Percentiles rank a stretch among this genome's conserved stretches.
Conservation (phyloP, 1,139 yeast species). For the Tardiomyces digboiensis region DNA sequence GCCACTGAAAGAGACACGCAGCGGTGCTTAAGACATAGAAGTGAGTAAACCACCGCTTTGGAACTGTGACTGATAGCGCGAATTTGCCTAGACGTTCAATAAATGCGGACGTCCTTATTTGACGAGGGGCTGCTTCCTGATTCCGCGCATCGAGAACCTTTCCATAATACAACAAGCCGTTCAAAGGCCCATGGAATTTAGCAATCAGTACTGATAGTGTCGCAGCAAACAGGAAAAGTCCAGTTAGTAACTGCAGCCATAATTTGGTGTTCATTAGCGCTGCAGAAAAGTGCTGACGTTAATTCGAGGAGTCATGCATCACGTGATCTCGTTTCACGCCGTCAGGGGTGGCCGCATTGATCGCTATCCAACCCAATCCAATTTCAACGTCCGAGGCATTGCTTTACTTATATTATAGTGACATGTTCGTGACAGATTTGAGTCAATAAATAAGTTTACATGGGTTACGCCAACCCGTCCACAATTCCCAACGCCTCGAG, state of each 20-base stretch:
- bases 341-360: no score
- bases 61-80: constrained; percentile 21
- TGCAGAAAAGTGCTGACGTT: no score
- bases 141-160: constrained; percentile 10
- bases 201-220: constrained; percentile 6
- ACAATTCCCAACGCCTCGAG: constrained; percentile 10
- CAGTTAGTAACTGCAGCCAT: background rate
- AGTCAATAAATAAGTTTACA: no score
- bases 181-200: background rate
- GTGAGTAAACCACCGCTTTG: constrained; percentile 38
- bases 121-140: background rate
- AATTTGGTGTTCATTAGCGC: background rate
- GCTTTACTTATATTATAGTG: no score
- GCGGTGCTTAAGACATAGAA: constrained; percentile 27
- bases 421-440: no score
- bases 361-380: no score
- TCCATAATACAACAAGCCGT: constrained; percentile 15
- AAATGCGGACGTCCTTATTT: background rate
- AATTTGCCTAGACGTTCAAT: background rate
- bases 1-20: constrained; percentile 7
- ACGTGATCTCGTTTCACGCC: no score
- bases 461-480: background rate
- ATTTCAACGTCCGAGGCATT: no score
- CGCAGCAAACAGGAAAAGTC: constrained; percentile 1
- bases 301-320: no score